Base-by-base conservation (phyloP, 768 basidiomycete genomes). In the Hygrophorus pudorinus region DNA sequence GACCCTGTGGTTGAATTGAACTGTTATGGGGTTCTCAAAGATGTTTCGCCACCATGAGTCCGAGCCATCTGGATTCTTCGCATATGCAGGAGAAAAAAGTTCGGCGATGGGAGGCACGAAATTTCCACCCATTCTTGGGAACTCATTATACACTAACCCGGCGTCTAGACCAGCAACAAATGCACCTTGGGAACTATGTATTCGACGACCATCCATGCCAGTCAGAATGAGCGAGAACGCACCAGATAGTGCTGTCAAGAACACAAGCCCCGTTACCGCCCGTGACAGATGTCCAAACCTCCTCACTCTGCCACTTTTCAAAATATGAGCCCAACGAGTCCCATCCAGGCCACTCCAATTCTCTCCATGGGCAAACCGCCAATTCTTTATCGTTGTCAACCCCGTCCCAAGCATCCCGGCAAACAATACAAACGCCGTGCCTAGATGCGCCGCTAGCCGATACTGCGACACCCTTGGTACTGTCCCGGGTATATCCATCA, bases 101-200 rank as follows among this genome's bases (percentile, higher is more conserved):
- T 98, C 96, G 30, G 81, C 75, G 5, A 67, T 48, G 0, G 92
- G 91, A 2, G 96, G 96, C 3, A 77, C 74, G 12, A 97, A 61
- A 12, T 79, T 73, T 5, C 85, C 92, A 30, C 90, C 94, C 94
- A 99, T 99, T 4, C 84, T 64, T 0, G 96, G 96, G 66, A 96
- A 99, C 57, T 98, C 94, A 58, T 99, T 99, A 65, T 98, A 98
- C n/a, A 92, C 60, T 43, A 99, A 64, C 11, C 96, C 96, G 1
- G 96, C 96, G 59, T 99, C 96, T 34, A 99, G 71, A 11, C 96
- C 96, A 30, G 96, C 96, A 21, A 99, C 96, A 54, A 99, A 98
- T 4, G 96, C 96, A 41, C 96, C 94, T 94, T 57, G 1, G 42
- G 37, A 11, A 13, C 30, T 24, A n/a, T 24, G 24, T 7, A 24